phyloP scores from a whole-genome alignment of 345 rosid genomes.

The Erysimum cheiranthoides region DNA sequence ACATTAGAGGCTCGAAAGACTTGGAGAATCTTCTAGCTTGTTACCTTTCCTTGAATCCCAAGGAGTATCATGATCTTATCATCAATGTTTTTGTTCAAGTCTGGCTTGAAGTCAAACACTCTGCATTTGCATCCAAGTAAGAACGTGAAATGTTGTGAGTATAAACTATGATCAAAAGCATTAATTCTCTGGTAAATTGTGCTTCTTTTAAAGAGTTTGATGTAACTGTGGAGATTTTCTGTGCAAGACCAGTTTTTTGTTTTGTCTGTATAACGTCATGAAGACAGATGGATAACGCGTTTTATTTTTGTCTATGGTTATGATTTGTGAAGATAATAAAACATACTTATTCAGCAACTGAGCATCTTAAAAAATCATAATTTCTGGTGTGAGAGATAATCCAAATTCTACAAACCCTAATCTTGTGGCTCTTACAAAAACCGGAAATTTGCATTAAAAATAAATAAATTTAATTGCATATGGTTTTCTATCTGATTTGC shows the following conservation, averaged over 20 bases:
- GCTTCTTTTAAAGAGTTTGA: conserved; percentile 11
- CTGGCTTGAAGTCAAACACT: conserved; percentile 51
- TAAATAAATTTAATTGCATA: too few species aligned
- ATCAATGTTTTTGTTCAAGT: conserved; percentile 78
- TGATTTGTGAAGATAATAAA: not conserved
- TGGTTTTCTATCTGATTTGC: too few species aligned
- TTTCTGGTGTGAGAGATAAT: not conserved
- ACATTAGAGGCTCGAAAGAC: conserved; percentile 61
- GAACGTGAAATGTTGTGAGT: conserved; percentile 1
- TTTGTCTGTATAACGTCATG: not conserved
- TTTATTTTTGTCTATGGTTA: not conserved
- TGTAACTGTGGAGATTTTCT: conserved; percentile 1
- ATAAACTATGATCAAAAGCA: conserved; percentile 14
- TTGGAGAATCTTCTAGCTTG: conserved; percentile 82
- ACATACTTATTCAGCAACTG: not conserved
- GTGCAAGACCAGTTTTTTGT: not conserved
- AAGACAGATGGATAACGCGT: not conserved
- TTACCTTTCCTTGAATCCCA: conserved; percentile 71
- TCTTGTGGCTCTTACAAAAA: not conserved
- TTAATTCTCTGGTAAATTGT: not conserved
- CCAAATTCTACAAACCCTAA: not conserved
- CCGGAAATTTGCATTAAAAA: too few species aligned
- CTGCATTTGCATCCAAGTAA: conserved; percentile 17
- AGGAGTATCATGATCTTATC: conserved; percentile 68
- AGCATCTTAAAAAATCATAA: not conserved